Base-by-base conservation (phyloP, 352 stramenopile genomes). In the Phytophthora hibernalis region DNA sequence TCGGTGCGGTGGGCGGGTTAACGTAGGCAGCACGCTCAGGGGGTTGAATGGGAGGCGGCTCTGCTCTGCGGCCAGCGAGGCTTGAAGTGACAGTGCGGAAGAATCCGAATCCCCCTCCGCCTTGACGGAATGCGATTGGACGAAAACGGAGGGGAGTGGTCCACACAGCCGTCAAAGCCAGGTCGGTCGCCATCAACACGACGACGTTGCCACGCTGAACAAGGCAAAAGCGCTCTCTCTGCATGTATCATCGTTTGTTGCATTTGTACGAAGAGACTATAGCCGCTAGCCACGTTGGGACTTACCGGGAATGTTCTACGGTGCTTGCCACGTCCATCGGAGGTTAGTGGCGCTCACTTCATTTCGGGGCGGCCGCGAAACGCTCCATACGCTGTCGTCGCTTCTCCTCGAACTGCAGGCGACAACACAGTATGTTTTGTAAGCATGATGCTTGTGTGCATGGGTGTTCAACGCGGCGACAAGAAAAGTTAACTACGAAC, bases 371-470 rank as follows among this genome's bases (percentile, higher is more conserved):
- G 22, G 53, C 62, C 3, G 60, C 63, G 61, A 95, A 95, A 48
- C 86, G 84, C 62, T 92, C 78, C 68, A 82, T 54, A 48, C 86
- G 86, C 79, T 90, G 83, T 77, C 77, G 77, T 72, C 83, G 83
- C 74, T 93, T 92, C 60, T 90, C 84, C 40, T 93, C 79, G 13
- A 91, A 73, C 80, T 91, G 72, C 43, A 58, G 16, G 21, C 31
- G 56, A 7, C 20, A 60, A 56, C 22, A 5, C 35, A 49, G 11
- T 28, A 30, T 61, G n/a, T 40, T 26, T 50, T 37, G 50, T 71
- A 15, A 59, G 16, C 6, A 45, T 66, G 15, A 21, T 51, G 48
- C 30, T 54, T 50, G 24, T 10, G 9, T 31, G 26, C 26, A 31
- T 31, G 48, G 35, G 43, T 28, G 40, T 15, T 15, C 15, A 61